Conservation (phyloP, 257 asterid genomes). For the Petunia secreta region DNA sequence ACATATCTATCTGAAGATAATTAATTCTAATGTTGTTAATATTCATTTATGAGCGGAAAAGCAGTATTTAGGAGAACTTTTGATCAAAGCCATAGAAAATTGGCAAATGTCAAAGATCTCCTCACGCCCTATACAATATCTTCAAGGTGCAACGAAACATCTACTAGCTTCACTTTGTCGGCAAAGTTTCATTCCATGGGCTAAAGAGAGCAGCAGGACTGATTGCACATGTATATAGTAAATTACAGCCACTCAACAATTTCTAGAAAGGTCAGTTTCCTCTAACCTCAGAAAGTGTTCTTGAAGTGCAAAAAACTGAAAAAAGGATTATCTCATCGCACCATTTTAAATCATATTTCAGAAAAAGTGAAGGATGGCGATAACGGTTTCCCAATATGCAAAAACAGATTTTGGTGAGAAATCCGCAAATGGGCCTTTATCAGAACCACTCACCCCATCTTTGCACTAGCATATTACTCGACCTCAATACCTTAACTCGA, state of each 20-base stretch:
- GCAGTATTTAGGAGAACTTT: background rate
- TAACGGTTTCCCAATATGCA: background rate
- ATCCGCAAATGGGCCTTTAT: too few species aligned
- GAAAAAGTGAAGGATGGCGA: background rate
- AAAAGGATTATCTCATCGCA: conserved; percentile 8
- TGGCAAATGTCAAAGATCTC: background rate
- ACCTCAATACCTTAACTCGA: too few species aligned
- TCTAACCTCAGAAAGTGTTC: conserved; percentile 14
- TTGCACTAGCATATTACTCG: too few species aligned
- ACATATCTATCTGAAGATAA: background rate
- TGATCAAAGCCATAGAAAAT: background rate
- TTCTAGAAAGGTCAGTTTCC: conserved; percentile 1
- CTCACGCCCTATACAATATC: background rate
- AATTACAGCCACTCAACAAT: background rate
- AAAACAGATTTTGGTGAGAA: too few species aligned
- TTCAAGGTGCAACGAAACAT: background rate
- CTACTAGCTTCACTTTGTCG: background rate
- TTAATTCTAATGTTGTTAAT: background rate
- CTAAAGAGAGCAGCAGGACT: background rate
- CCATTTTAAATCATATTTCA: conserved; percentile 7
- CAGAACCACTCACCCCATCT: too few species aligned
- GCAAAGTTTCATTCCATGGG: background rate
- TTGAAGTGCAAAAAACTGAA: conserved; percentile 3
- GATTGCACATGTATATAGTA: background rate
- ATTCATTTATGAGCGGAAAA: background rate